phyloP scores from a whole-genome alignment of 345 rosid species.

The Ricinus communis region DNA sequence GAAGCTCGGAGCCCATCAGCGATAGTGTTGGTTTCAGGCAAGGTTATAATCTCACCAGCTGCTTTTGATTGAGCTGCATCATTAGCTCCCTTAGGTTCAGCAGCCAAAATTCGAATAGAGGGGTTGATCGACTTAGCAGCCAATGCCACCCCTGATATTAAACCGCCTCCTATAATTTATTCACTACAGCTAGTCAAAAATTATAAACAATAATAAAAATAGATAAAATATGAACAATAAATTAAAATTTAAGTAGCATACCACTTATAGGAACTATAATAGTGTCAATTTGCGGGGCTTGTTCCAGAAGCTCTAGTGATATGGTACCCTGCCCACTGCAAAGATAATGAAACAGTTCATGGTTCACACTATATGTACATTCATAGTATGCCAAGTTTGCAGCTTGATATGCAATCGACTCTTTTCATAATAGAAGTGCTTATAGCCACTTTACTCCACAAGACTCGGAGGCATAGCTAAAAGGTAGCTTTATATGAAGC shows the following conservation, averaged over 20 bases:
- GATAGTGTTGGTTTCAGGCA: constrained; percentile 63
- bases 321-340: constrained; percentile 90
- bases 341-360: constrained; percentile 13
- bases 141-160: constrained; percentile 88
- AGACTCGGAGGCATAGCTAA: neutral
- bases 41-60: constrained; percentile 60
- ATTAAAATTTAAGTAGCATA: constrained; percentile 21
- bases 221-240: neutral
- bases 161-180: constrained; percentile 67
- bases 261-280: constrained; percentile 89
- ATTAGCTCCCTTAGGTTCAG: constrained; percentile 88
- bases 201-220: neutral
- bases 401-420: neutral
- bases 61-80: constrained; percentile 92
- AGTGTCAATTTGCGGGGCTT: constrained; percentile 61
- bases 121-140: constrained; percentile 92
- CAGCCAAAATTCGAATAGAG: constrained; percentile 67
- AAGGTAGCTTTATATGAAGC: neutral
- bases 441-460: neutral
- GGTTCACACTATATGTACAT: constrained; percentile 4
- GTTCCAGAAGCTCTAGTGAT: constrained; percentile 79
- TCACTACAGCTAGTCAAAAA: neutral
- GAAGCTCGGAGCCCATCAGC: constrained; percentile 92
- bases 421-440: neutral
- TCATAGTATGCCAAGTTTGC: neutral